Evolutionary conservation across 129 eudicot genomes (phyloP).

Genomic region (Artemisia annua): DNA sequence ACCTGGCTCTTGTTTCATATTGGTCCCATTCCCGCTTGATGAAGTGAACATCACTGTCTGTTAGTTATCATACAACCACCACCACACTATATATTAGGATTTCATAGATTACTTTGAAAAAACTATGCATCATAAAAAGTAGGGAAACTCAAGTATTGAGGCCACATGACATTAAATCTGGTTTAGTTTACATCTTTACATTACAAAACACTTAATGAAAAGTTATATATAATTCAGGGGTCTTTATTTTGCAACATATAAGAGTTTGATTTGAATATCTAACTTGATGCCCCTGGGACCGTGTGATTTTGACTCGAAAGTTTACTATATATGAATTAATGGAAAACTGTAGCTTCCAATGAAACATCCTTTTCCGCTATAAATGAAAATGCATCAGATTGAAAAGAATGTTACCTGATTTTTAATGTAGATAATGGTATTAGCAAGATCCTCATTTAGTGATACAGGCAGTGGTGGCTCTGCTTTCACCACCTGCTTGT

Average conservation of each 20-base stretch:
- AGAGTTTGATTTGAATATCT: no score
- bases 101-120: conserved; percentile 10
- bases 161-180: no score
- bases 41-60: conserved; percentile 47
- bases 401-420: conserved; percentile 44
- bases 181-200: no score
- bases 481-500: no score
- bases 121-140: neutral
- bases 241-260: no score
- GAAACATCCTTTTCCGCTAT: neutral
- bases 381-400: neutral
- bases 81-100: conserved; percentile 1
- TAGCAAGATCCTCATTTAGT: conserved; percentile 68
- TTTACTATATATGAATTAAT: no score
- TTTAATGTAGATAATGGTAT: conserved; percentile 43
- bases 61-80: neutral
- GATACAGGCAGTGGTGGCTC: conserved; percentile 69
- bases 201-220: no score
- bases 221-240: no score
- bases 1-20: conserved; percentile 66
- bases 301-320: no score
- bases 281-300: no score
- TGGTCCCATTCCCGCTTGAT: conserved; percentile 35
- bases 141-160: no score
- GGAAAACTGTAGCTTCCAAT: no score